phyloP scores from a whole-genome alignment of 2,329 filamentous ascomycete genomes.

The Botryotinia calthae region DNA sequence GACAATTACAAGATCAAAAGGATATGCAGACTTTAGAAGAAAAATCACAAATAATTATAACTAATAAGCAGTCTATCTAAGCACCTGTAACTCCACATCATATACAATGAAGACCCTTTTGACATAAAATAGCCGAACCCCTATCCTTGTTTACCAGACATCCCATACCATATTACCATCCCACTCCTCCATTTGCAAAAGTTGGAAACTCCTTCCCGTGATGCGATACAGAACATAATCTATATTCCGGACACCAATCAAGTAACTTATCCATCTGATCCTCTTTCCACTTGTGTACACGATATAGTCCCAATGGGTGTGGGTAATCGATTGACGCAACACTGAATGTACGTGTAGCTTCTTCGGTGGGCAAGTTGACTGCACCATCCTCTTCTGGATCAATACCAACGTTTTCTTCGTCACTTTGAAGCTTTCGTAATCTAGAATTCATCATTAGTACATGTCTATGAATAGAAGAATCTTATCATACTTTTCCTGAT shows the following conservation, averaged over 20 bases:
- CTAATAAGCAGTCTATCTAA: neutral
- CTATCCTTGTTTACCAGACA: conserved; percentile 1
- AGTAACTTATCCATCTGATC: conserved; percentile 27
- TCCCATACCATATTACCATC: neutral
- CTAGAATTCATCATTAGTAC: conserved; percentile 21
- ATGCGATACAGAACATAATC: conserved; percentile 26
- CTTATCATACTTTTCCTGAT: conserved; percentile 31
- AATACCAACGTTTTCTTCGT: conserved; percentile 28
- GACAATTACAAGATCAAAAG: neutral
- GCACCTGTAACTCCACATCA: neutral
- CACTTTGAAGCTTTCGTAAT: conserved; percentile 27
- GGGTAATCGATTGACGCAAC: conserved; percentile 38
- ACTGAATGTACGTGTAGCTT: conserved; percentile 36
- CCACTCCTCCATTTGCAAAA: conserved; percentile 12
- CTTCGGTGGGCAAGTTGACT: conserved; percentile 34
- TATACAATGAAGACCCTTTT: conserved; percentile 1
- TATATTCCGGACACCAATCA: conserved; percentile 35
- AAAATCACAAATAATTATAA: neutral
- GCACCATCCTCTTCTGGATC: conserved; percentile 27
- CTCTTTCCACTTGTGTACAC: conserved; percentile 34
- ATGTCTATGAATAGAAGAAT: neutral
- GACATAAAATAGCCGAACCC: conserved; percentile 13
- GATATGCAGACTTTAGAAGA: neutral
- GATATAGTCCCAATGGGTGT: conserved; percentile 37
- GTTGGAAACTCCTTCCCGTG: conserved; percentile 9